phyloP scores from a whole-genome alignment of 2,329 filamentous ascomycete genomes.

The Aphanocladium album region DNA sequence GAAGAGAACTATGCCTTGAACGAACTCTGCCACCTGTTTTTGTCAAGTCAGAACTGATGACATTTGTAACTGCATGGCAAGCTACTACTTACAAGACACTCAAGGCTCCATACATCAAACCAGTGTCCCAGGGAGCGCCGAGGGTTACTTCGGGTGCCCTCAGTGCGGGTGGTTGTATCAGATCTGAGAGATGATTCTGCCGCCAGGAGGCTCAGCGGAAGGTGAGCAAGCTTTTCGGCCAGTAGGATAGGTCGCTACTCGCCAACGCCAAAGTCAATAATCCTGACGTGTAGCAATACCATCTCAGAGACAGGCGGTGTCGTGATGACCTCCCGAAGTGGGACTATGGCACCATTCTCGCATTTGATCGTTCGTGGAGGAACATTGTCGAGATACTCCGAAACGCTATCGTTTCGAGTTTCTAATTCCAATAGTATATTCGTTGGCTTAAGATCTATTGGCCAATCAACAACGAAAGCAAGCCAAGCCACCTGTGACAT shows the following conservation, averaged over 20 bases:
- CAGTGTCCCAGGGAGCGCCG: slow-evolving; percentile 18
- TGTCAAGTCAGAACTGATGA: not conserved
- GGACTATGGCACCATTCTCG: not conserved
- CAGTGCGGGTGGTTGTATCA: slow-evolving; percentile 20
- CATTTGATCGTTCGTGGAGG: not conserved
- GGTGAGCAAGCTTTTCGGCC: not conserved
- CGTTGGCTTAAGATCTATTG: slow-evolving; percentile 2
- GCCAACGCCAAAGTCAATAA: slow-evolving; percentile 12
- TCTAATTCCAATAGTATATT: slow-evolving; percentile 4
- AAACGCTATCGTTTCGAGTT: not conserved
- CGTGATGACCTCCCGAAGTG: slow-evolving; percentile 1
- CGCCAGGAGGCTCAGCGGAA: slow-evolving; percentile 19
- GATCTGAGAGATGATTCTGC: slow-evolving; percentile 18
- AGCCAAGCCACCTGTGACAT: not conserved
- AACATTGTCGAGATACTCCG: not conserved
- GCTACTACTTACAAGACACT: slow-evolving; percentile 5
- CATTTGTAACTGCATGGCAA: not conserved
- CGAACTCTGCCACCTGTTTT: not conserved
- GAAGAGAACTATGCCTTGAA: slow-evolving; percentile 4
- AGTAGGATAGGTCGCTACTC: not conserved
- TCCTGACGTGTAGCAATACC: not conserved
- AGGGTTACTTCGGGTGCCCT: slow-evolving; percentile 23
- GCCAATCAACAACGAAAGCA: not conserved
- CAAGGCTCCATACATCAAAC: slow-evolving; percentile 22
- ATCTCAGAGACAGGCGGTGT: slow-evolving; percentile 8